Evolutionary conservation across 2,329 filamentous ascomycete genomes (phyloP).

Genomic region (Hypomyces perniciosus): DNA sequence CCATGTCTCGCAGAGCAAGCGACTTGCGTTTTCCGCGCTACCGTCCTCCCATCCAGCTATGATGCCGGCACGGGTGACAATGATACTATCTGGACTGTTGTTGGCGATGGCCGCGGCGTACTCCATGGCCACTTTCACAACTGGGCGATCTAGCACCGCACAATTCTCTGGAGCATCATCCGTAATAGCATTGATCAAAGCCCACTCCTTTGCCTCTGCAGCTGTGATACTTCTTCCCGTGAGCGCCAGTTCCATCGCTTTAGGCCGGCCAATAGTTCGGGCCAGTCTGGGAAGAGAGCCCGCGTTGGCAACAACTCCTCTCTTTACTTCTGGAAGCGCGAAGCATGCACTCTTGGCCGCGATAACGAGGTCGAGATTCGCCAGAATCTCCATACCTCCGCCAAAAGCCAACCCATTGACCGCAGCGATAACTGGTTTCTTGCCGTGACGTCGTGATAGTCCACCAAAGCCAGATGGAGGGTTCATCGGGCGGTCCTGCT

Average conservation of each 20-base stretch:
- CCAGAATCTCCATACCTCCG: constrained; percentile 51
- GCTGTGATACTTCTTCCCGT: constrained; percentile 40
- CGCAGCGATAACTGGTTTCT: constrained; percentile 55
- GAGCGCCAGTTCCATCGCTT: constrained; percentile 44
- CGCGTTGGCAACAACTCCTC: constrained; percentile 49
- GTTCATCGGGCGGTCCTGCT: constrained; percentile 36
- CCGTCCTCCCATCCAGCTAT: constrained; percentile 1
- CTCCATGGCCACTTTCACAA: constrained; percentile 31
- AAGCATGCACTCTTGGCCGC: constrained; percentile 46
- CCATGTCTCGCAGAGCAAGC: not conserved
- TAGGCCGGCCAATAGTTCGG: constrained; percentile 37
- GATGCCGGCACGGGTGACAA: constrained; percentile 1
- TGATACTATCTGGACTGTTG: constrained; percentile 13
- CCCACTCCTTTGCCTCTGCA: constrained; percentile 23
- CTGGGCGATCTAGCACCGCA: not conserved
- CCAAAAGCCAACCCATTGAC: constrained; percentile 53
- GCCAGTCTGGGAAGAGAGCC: constrained; percentile 47
- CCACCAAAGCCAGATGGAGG: constrained; percentile 41
- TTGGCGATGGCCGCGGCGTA: constrained; percentile 30
- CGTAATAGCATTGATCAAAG: constrained; percentile 21
- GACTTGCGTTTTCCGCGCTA: constrained; percentile 1
- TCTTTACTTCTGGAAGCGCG: constrained; percentile 46
- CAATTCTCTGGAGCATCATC: constrained; percentile 16
- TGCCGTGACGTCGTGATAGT: constrained; percentile 48
- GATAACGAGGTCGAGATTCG: constrained; percentile 46